These are phyloP conservation scores for Scutellaria baicalensis DNA, from an alignment of 257 asterid species.

Conservation along the genomic window DNA sequence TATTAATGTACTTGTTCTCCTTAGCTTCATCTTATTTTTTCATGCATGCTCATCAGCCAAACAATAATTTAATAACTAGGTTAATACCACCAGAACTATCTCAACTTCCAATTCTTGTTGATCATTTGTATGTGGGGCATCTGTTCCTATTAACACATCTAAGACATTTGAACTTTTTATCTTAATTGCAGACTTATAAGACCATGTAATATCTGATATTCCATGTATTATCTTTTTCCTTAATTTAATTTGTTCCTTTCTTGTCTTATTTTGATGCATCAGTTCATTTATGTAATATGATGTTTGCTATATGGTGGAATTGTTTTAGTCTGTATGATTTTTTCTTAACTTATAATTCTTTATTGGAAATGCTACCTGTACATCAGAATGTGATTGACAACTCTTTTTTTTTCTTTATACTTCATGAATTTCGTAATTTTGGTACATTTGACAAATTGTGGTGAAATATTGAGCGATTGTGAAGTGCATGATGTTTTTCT, in stretches of 20 bases:
- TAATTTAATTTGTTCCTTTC: neutral
- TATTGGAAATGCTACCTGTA: neutral
- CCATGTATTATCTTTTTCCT: neutral
- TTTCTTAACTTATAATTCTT: neutral
- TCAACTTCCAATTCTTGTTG: constrained; percentile 67
- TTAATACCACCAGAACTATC: constrained; percentile 69
- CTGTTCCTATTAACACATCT: neutral
- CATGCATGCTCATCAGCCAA: constrained; percentile 58
- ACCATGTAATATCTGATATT: neutral
- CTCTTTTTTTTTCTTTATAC: too few species aligned
- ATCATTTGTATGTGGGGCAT: constrained; percentile 69
- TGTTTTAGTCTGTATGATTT: neutral
- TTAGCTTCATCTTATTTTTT: constrained; percentile 7
- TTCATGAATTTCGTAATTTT: too few species aligned
- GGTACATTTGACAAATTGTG: too few species aligned
- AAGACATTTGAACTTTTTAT: neutral
- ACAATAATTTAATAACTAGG: constrained; percentile 84
- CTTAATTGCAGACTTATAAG: neutral
- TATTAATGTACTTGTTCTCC: constrained; percentile 1
- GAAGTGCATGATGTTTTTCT: too few species aligned
- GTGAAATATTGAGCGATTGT: too few species aligned
- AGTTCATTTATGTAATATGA: neutral
- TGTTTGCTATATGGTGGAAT: neutral
- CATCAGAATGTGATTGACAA: constrained; percentile 4
- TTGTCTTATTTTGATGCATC: neutral